Conservation (phyloP, 1,284 basidiomycete genomes). For the Ustilago hordei region DNA sequence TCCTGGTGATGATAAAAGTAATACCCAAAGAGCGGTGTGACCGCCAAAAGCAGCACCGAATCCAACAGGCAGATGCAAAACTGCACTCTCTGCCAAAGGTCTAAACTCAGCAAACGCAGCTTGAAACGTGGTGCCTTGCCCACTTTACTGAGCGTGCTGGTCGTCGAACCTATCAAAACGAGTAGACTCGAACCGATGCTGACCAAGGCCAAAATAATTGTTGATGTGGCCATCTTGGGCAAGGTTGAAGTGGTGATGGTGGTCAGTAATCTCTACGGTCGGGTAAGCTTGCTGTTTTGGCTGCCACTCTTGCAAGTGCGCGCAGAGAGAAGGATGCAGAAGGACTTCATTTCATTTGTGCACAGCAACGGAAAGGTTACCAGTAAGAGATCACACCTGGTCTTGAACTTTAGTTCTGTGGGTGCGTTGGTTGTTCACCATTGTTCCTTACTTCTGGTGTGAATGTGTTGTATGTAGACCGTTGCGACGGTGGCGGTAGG, state of each 20-base stretch:
- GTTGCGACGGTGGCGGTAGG: too few relatives aligned
- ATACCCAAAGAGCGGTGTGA: slow-evolving; percentile 14
- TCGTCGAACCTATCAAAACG: background rate
- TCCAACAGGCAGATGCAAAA: slow-evolving; percentile 10
- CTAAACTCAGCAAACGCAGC: background rate
- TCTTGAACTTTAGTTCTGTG: background rate
- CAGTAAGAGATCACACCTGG: background rate
- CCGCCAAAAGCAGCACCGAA: slow-evolving; percentile 5
- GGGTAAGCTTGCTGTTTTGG: background rate
- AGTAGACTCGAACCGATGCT: slow-evolving; percentile 4
- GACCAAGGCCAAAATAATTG: slow-evolving; percentile 7
- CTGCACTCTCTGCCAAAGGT: slow-evolving; percentile 3
- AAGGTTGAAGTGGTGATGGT: background rate
- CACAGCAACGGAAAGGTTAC: background rate
- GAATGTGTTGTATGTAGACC: too few relatives aligned
- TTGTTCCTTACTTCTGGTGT: background rate
- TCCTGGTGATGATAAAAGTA: background rate
- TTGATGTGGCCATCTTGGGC: background rate
- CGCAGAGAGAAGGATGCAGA: background rate
- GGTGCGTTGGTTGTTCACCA: background rate
- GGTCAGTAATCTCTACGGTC: background rate
- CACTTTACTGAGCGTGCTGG: background rate
- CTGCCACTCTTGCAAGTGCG: too few relatives aligned
- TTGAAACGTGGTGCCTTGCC: background rate
- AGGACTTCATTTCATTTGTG: slow-evolving; percentile 26